These are phyloP conservation scores for Thoreauomyces humboldtii DNA, from an alignment of 192 early-diverging fungal genomes.

Conservation along the genomic window DNA sequence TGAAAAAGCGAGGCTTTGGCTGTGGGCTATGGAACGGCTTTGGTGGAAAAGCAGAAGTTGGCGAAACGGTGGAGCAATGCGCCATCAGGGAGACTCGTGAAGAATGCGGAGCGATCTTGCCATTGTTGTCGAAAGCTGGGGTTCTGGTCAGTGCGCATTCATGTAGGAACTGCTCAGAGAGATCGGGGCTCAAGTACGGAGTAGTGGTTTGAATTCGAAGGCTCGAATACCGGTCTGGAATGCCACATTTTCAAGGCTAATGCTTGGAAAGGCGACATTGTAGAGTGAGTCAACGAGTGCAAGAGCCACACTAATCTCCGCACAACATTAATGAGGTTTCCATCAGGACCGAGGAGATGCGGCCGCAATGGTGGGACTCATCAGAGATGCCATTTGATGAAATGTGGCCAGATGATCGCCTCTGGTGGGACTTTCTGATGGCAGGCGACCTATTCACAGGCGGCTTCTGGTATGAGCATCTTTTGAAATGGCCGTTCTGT, in stretches of 20 bases:
- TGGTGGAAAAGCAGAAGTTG: constrained; percentile 73
- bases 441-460: neutral
- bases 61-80: constrained; percentile 60
- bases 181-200: neutral
- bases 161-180: too few relatives aligned
- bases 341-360: constrained; percentile 66
- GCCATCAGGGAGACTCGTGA: constrained; percentile 63
- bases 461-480: neutral
- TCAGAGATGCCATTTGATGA: constrained; percentile 56
- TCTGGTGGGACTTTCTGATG: constrained; percentile 47
- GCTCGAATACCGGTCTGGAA: constrained; percentile 60
- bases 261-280: constrained; percentile 42
- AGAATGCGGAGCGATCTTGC: neutral
- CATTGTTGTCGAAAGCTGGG: neutral
- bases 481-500: neutral
- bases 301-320: neutral
- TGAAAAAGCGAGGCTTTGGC: constrained; percentile 83
- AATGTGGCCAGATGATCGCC: constrained; percentile 73
- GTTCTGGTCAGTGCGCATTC: too few relatives aligned
- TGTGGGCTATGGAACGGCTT: constrained; percentile 67
- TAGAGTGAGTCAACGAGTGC: constrained; percentile 51
- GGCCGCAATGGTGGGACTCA: constrained; percentile 64
- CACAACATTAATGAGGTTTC: neutral
- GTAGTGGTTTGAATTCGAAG: constrained; percentile 60
- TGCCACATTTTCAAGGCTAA: constrained; percentile 59